Evolutionary conservation across 2,329 filamentous ascomycete genomes (phyloP).

Genomic region (Talaromyces albobiverticillius): DNA sequence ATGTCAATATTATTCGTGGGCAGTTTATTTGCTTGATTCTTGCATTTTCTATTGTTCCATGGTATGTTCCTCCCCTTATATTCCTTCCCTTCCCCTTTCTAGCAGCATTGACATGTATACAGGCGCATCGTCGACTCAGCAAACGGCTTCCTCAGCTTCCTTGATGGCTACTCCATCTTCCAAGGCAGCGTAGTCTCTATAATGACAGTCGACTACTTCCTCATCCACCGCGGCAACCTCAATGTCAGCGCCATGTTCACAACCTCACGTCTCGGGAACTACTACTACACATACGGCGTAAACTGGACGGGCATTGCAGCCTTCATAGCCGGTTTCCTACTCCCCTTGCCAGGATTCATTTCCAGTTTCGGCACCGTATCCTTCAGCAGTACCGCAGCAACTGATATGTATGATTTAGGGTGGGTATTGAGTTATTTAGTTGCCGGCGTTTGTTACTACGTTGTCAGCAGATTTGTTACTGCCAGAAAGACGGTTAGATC

Average conservation of each 20-base stretch:
- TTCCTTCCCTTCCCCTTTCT: background rate
- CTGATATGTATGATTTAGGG: conserved; percentile 23
- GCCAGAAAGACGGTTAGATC: conserved; percentile 8
- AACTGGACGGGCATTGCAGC: conserved; percentile 26
- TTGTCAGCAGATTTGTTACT: conserved; percentile 16
- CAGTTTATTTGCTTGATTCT: conserved; percentile 32
- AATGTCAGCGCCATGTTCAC: conserved; percentile 31
- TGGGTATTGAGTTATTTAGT: conserved; percentile 24
- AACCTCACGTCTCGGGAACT: conserved; percentile 24
- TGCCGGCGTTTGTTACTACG: conserved; percentile 19
- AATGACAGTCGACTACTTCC: conserved; percentile 36
- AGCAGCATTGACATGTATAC: background rate
- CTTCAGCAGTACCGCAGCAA: conserved; percentile 16
- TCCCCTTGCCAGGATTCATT: conserved; percentile 22
- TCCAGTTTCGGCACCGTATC: conserved; percentile 17
- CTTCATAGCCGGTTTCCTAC: conserved; percentile 21
- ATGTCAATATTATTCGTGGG: conserved; percentile 31
- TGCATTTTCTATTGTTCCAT: conserved; percentile 29
- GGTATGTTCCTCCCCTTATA: conserved; percentile 22
- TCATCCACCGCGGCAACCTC: conserved; percentile 32
- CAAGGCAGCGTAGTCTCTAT: conserved; percentile 21
- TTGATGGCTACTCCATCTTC: conserved; percentile 24
- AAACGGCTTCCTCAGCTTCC: conserved; percentile 23
- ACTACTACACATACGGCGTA: conserved; percentile 33
- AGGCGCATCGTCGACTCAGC: conserved; percentile 23